Conservation (phyloP, 2,329 filamentous ascomycete species). For the Chaetomiaceae sp. region DNA sequence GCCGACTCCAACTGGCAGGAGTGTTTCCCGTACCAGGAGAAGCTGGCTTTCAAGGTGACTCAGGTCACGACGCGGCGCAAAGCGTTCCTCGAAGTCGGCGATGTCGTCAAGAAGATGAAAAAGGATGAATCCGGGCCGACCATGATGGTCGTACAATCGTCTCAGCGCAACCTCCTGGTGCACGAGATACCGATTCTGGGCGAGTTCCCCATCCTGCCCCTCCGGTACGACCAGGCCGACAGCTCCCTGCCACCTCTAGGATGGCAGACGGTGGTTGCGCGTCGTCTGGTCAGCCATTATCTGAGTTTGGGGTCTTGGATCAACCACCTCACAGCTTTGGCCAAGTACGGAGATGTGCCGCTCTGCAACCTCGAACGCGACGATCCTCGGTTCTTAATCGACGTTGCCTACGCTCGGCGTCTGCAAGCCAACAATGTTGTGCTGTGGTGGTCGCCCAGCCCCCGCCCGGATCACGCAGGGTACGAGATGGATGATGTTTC, state of each 20-base stretch:
- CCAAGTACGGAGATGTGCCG: conserved; percentile 88
- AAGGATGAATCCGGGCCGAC: conserved; percentile 76
- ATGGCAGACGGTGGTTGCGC: conserved; percentile 87
- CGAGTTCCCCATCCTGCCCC: conserved; percentile 74
- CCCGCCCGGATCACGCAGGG: conserved; percentile 89
- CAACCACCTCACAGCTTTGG: conserved; percentile 77
- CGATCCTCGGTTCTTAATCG: conserved; percentile 90
- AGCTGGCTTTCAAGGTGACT: conserved; percentile 76
- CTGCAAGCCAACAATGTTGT: conserved; percentile 90
- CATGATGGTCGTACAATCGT: conserved; percentile 86
- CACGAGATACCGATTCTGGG: conserved; percentile 80
- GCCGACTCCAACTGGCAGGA: conserved; percentile 70
- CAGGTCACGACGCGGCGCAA: conserved; percentile 89
- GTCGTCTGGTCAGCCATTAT: conserved; percentile 82
- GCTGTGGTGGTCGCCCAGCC: conserved; percentile 89
- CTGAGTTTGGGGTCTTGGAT: conserved; percentile 92
- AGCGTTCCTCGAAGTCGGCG: conserved; percentile 79
- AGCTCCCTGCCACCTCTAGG: conserved; percentile 84
- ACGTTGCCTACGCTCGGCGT: conserved; percentile 87
- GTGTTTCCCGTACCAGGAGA: conserved; percentile 82
- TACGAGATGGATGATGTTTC: conserved; percentile 90
- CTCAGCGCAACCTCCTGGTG: conserved; percentile 71
- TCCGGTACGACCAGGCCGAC: conserved; percentile 79
- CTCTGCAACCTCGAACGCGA: conserved; percentile 93
- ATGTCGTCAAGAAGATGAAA: conserved; percentile 83